These are phyloP conservation scores for Aspergillus olivimuriae DNA, from an alignment of 495 filamentous ascomycete species.

Conservation along the genomic window DNA sequence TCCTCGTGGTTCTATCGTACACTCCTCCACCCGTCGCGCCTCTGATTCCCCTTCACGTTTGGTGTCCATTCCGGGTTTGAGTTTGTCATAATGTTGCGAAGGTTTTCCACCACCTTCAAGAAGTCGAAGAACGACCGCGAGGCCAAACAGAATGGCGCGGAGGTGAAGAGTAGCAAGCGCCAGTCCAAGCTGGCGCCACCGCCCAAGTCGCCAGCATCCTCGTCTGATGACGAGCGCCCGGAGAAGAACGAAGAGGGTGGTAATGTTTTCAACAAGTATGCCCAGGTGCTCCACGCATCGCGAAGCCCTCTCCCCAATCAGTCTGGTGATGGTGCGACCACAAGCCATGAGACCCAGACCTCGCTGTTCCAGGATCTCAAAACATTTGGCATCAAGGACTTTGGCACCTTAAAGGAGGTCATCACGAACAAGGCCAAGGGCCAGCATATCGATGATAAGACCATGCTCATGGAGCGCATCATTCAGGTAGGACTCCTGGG, in stretches of 20 bases:
- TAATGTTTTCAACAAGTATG: slow-evolving; percentile 54
- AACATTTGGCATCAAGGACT: slow-evolving; percentile 52
- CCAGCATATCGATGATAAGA: slow-evolving; percentile 65
- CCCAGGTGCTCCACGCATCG: slow-evolving; percentile 58
- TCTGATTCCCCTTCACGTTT: slow-evolving; percentile 8
- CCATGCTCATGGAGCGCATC: slow-evolving; percentile 70
- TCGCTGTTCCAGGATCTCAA: slow-evolving; percentile 60
- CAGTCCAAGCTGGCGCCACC: slow-evolving; percentile 30
- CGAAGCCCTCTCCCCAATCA: slow-evolving; percentile 61
- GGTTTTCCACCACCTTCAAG: slow-evolving; percentile 47
- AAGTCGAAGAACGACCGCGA: slow-evolving; percentile 41
- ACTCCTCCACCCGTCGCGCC: neutral
- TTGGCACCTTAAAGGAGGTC: slow-evolving; percentile 48
- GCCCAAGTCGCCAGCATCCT: slow-evolving; percentile 22
- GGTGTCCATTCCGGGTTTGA: slow-evolving; percentile 5
- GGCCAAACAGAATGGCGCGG: slow-evolving; percentile 28
- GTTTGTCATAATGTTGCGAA: slow-evolving; percentile 39
- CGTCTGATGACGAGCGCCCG: slow-evolving; percentile 24
- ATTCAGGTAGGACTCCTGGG: slow-evolving; percentile 48
- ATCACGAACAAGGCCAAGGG: slow-evolving; percentile 48
- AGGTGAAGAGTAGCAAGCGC: slow-evolving; percentile 29
- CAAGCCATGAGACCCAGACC: slow-evolving; percentile 45
- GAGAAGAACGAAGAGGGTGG: slow-evolving; percentile 36
- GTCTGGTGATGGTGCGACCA: slow-evolving; percentile 53
- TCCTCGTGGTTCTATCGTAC: neutral